Conservation (phyloP, 2,329 filamentous ascomycete genomes). For the Neoascochyta sp. region DNA sequence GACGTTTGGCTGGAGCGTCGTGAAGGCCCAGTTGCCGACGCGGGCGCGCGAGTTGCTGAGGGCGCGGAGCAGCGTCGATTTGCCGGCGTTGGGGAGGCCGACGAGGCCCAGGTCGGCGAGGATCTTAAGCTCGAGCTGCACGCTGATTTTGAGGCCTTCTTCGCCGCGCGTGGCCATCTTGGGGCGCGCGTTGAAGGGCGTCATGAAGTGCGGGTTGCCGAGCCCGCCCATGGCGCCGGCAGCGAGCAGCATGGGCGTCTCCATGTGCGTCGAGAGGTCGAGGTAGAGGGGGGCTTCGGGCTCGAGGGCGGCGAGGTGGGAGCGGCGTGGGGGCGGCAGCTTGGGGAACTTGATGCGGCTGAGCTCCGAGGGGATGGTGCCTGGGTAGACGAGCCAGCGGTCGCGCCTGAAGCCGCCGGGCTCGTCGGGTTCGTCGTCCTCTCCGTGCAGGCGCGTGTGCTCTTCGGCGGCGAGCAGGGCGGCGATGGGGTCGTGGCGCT, state of each 20-base stretch:
- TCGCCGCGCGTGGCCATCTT: constrained; percentile 89
- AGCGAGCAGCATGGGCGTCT: constrained; percentile 77
- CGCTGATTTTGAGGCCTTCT: constrained; percentile 67
- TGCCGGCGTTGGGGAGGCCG: constrained; percentile 91
- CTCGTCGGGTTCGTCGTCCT: constrained; percentile 17
- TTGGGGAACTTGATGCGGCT: constrained; percentile 56
- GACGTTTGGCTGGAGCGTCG: constrained; percentile 90
- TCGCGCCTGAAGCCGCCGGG: constrained; percentile 51
- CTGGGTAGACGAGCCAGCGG: constrained; percentile 85
- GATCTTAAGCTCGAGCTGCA: constrained; percentile 90
- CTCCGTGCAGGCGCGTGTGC: constrained; percentile 22
- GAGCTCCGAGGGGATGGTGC: constrained; percentile 68
- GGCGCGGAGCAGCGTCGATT: constrained; percentile 84
- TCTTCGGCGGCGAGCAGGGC: constrained; percentile 55
- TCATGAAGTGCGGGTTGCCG: constrained; percentile 90
- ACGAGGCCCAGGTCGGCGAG: constrained; percentile 93
- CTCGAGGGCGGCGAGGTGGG: constrained; percentile 61
- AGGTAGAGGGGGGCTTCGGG: constrained; percentile 65
- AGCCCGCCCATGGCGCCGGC: constrained; percentile 85
- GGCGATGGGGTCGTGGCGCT: constrained; percentile 70
- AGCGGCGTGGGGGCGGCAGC: constrained; percentile 54
- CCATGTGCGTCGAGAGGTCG: constrained; percentile 64
- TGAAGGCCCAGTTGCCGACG: constrained; percentile 94
- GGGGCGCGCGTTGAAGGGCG: constrained; percentile 68
- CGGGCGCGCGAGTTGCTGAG: constrained; percentile 85